A percentile compares a stretch with the other conserved stretches of the same genome.
Conservation (phyloP, 192 early-diverging fungal species). For the Thoreauomyces humboldtii region DNA sequence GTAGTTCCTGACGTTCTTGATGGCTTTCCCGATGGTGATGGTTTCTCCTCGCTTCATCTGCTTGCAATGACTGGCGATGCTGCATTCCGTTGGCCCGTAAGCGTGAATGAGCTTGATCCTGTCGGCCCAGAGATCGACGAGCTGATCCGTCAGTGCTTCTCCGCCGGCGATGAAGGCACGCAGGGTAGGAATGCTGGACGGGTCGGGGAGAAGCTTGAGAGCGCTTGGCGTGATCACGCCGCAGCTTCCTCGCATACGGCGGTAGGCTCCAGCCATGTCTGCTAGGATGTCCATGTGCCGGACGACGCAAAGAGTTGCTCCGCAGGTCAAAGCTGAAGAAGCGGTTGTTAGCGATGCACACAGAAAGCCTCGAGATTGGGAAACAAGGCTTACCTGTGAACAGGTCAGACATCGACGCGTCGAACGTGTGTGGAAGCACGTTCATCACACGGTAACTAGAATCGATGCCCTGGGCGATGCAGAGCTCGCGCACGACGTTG, state of each 20-base stretch:
- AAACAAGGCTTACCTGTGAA: too few relatives aligned
- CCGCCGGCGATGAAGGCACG: not conserved
- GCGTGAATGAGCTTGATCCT: constrained; percentile 18
- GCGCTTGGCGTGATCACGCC: constrained; percentile 3
- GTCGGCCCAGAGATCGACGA: constrained; percentile 18
- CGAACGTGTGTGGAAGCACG: not conserved
- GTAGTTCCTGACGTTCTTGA: not conserved
- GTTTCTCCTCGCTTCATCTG: not conserved
- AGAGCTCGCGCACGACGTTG: too few relatives aligned
- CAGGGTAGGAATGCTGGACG: not conserved
- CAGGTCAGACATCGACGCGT: not conserved
- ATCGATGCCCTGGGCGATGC: too few relatives aligned
- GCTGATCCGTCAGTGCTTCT: constrained; percentile 18
- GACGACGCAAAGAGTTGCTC: not conserved
- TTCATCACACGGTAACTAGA: not conserved
- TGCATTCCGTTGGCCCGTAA: constrained; percentile 32
- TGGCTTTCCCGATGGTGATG: not conserved
- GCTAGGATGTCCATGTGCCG: not conserved
- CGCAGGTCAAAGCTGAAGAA: not conserved
- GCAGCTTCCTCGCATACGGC: not conserved
- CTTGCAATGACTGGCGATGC: constrained; percentile 20
- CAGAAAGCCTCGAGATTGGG: too few relatives aligned
- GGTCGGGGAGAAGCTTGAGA: not conserved
- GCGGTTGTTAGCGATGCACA: too few relatives aligned
- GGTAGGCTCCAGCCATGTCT: not conserved